Evolutionary conservation across 2,329 filamentous ascomycete genomes (phyloP).

Genomic region (Aspergillus luchuensis): DNA sequence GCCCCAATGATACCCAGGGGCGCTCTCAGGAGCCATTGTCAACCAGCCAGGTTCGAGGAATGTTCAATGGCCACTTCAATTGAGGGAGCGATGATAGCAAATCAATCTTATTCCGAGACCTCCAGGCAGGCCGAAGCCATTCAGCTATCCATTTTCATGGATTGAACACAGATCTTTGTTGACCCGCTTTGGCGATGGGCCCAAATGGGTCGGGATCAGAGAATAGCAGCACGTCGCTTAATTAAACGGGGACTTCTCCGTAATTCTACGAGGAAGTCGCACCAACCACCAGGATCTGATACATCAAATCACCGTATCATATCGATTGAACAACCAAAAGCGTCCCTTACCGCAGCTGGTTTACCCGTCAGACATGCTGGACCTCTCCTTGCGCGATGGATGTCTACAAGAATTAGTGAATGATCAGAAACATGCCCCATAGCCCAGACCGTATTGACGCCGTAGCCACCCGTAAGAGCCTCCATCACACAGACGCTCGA

Average conservation of each 20-base stretch:
- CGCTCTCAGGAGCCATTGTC: background rate
- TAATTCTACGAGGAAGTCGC: background rate
- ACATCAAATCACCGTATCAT: background rate
- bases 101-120: background rate
- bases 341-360: too few species aligned
- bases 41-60: background rate
- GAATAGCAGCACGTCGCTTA: background rate
- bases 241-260: background rate
- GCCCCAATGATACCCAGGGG: background rate
- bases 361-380: too few species aligned
- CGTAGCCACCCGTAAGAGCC: background rate
- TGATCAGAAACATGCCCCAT: background rate
- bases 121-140: background rate
- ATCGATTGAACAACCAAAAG: too few species aligned
- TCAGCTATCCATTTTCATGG: background rate
- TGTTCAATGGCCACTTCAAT: background rate
- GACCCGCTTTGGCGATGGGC: background rate
- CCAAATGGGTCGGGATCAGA: background rate
- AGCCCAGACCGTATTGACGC: background rate
- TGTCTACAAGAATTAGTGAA: background rate
- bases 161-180: background rate
- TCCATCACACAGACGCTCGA: conserved; percentile 11
- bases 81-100: background rate
- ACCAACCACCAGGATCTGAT: background rate
- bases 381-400: background rate